phyloP scores from a whole-genome alignment of 495 filamentous ascomycete genomes.

The Sordaria brevicollis region DNA sequence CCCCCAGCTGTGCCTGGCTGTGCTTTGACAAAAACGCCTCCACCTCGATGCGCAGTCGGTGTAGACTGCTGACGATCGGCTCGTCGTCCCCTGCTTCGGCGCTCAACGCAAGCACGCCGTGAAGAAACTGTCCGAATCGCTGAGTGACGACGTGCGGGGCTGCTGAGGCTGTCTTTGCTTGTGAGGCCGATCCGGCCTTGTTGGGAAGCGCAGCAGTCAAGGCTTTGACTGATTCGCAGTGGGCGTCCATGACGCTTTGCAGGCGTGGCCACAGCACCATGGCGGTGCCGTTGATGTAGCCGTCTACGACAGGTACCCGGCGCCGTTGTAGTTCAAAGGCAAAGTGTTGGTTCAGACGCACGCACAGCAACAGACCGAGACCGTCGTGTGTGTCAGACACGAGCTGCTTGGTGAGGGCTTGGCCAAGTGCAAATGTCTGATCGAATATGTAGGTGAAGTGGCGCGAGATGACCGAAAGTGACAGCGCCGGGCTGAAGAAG shows the following conservation, averaged over 20 bases:
- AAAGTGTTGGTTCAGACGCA: conserved; percentile 87
- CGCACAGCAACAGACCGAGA: conserved; percentile 75
- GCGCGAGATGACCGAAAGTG: conserved; percentile 45
- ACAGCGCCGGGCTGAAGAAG: conserved; percentile 64
- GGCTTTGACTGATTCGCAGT: conserved; percentile 71
- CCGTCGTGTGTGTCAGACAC: conserved; percentile 69
- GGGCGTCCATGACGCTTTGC: conserved; percentile 86
- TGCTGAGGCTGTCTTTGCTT: conserved; percentile 56
- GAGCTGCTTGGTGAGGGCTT: conserved; percentile 63
- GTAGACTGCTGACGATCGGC: conserved; percentile 71
- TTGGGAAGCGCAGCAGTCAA: conserved; percentile 40
- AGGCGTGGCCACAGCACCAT: conserved; percentile 97
- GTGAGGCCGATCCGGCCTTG: conserved; percentile 40
- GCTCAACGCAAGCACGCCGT: conserved; percentile 72
- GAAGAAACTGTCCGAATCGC: conserved; percentile 80
- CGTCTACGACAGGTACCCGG: conserved; percentile 77
- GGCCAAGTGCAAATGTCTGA: conserved; percentile 72
- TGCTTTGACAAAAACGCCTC: conserved; percentile 64
- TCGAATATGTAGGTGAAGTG: conserved; percentile 77
- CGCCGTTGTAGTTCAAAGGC: conserved; percentile 89
- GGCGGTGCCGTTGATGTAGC: conserved; percentile 85
- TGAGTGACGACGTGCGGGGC: conserved; percentile 89
- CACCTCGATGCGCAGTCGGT: conserved; percentile 63
- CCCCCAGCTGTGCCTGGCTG: conserved; percentile 50
- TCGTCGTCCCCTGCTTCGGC: conserved; percentile 87